phyloP scores from a whole-genome alignment of 768 basidiomycete species.

The Tulasnella calospora region DNA sequence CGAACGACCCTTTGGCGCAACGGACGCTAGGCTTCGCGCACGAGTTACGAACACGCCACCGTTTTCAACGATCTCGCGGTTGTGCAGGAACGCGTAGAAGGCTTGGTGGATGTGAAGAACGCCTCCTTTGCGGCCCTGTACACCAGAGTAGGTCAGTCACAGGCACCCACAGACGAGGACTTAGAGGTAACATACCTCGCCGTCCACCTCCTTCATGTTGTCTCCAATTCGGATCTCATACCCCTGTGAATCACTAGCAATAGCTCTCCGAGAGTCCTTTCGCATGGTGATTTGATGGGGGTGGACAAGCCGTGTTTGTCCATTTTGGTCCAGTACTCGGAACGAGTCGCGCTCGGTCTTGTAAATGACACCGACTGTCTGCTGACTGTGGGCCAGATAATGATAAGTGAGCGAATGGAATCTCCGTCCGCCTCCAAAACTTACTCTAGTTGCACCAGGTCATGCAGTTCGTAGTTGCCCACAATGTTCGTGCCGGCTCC shows the following conservation, averaged over 20 bases:
- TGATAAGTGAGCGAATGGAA: background rate
- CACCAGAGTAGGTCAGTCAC: constrained; percentile 24
- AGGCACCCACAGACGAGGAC: background rate
- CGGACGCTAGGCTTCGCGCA: constrained; percentile 70
- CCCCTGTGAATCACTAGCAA: constrained; percentile 85
- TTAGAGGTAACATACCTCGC: constrained; percentile 55
- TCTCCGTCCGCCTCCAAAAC: constrained; percentile 35
- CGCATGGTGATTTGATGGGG: constrained; percentile 95
- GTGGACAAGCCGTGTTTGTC: constrained; percentile 79
- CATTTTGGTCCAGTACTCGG: constrained; percentile 92
- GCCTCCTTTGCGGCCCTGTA: constrained; percentile 74
- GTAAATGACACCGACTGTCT: constrained; percentile 95
- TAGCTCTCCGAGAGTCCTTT: constrained; percentile 69
- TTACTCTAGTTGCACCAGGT: constrained; percentile 93
- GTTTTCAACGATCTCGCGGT: constrained; percentile 84
- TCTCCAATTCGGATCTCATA: constrained; percentile 84
- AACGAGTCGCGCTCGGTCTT: constrained; percentile 95
- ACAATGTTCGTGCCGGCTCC: constrained; percentile 86
- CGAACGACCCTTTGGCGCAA: constrained; percentile 75
- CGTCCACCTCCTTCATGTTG: constrained; percentile 86
- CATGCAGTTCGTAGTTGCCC: constrained; percentile 92
- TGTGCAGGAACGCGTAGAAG: constrained; percentile 89
- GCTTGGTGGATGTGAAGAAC: constrained; percentile 94
- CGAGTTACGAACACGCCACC: constrained; percentile 93
- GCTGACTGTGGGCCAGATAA: constrained; percentile 50